Base-by-base conservation (phyloP, 768 basidiomycete species). In the Tricholoma sp. region DNA sequence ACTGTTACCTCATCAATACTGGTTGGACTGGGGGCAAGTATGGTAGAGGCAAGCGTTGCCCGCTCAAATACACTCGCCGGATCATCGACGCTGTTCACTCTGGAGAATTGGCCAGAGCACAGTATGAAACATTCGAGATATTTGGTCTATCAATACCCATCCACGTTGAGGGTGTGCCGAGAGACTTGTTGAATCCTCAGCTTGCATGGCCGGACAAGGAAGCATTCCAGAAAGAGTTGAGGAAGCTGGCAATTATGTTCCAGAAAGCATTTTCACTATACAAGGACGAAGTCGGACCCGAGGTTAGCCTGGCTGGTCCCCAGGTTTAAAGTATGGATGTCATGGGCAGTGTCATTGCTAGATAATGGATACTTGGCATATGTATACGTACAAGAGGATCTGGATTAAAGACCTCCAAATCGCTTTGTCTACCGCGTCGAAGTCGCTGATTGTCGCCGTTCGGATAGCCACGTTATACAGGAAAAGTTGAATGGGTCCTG, bases 1-100 rank as follows among this genome's bases (percentile, higher is more conserved):
- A 94, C 73, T 97, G 95, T 79, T 99, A 94, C 93, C 81, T 98
- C 68, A 90, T 99, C 84, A 98, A 99, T 87, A 99, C 96, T 2
- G 96, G 91, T 59, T 95, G 92, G 92, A 89, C 91, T 52, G 88
- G 91, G 55, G 96, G 96, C 71, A 93, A 92, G 72, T 99, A 85
- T 71, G 96, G 96, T 49, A 66, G 71, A 32, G 96, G 95, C 63
- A 91, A 90, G 76, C 91, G 96, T 61, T 99, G 96, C 84, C 89
- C 96, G 17, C 87, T 99, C 76, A 91, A 90, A 69, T 93, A 86
- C 76, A 98, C 97, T 48, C 92, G 96, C 54, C 86, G 88, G 57
- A 98, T 98, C 70, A 89, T 98, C 74, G 94, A 98, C 70, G 91
- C 94, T 39, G 93, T 98, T 66, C 97, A 98, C 79, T 88, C 89